Conservation (phyloP, 2,329 filamentous ascomycete genomes). For the Colletotrichum tabaci region DNA sequence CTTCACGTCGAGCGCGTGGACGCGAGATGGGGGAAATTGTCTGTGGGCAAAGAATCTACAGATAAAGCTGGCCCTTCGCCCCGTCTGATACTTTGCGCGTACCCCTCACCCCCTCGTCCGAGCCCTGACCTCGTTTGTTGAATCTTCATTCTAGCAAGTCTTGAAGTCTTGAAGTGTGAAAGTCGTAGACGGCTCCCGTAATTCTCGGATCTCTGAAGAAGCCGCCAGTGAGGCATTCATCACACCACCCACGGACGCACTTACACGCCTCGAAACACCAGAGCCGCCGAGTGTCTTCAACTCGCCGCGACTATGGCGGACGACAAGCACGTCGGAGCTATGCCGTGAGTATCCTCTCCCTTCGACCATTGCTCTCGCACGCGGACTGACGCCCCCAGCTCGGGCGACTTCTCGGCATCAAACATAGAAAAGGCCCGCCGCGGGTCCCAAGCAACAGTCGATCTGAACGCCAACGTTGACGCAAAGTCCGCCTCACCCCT, state of each 20-base stretch:
- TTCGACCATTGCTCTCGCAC: neutral
- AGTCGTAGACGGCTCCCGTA: neutral
- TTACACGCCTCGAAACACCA: neutral
- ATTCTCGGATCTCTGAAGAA: neutral
- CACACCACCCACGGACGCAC: neutral
- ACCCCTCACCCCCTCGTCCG: neutral
- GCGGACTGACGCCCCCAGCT: neutral
- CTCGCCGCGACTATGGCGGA: constrained; percentile 22
- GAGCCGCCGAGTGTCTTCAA: neutral
- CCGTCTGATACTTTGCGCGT: neutral
- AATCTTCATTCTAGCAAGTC: neutral
- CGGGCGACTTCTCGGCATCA: constrained; percentile 2
- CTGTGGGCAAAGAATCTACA: constrained; percentile 26
- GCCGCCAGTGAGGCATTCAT: neutral
- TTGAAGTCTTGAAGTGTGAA: neutral
- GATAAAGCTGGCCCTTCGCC: constrained; percentile 16
- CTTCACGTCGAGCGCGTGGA: neutral
- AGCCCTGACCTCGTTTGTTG: neutral
- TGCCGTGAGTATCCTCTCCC: constrained; percentile 1
- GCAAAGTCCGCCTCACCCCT: constrained; percentile 56
- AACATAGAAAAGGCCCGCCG: constrained; percentile 31
- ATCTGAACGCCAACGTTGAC: constrained; percentile 62
- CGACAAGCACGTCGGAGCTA: constrained; percentile 19
- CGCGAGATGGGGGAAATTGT: constrained; percentile 11
- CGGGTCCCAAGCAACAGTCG: constrained; percentile 46